phyloP scores from a whole-genome alignment of 768 basidiomycete species.

The Tephrocybe sp. region DNA sequence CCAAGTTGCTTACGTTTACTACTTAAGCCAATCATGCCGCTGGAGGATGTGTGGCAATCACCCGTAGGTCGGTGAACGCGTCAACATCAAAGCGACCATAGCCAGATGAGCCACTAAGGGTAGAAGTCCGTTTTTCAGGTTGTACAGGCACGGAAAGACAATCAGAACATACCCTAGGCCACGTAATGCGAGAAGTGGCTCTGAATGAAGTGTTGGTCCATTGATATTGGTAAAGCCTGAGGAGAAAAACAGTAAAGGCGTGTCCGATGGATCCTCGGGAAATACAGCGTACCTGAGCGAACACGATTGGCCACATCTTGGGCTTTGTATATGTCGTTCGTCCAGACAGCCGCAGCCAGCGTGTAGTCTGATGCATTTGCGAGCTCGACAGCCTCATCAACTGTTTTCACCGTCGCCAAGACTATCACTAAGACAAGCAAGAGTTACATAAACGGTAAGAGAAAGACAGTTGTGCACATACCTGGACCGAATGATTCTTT shows the following conservation, averaged over 20 bases:
- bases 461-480: constrained; percentile 16
- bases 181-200: constrained; percentile 32
- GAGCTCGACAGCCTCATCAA: constrained; percentile 52
- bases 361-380: constrained; percentile 56
- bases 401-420: constrained; percentile 41
- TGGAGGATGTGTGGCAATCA: constrained; percentile 39
- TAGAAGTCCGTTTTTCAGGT: background rate
- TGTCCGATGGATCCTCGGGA: background rate
- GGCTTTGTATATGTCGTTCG: constrained; percentile 39
- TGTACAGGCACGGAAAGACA: background rate
- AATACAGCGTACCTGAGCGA: constrained; percentile 38
- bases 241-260: background rate
- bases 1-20: too few relatives aligned
- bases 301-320: constrained; percentile 45
- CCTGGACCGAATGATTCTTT: constrained; percentile 64
- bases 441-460: background rate
- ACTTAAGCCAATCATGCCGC: too few relatives aligned
- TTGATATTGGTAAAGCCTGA: constrained; percentile 55
- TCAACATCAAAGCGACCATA: constrained; percentile 54
- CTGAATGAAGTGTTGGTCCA: constrained; percentile 46
- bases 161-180: constrained; percentile 43
- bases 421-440: constrained; percentile 31
- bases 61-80: constrained; percentile 44
- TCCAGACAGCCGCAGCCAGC: constrained; percentile 52
- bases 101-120: constrained; percentile 38